These are phyloP conservation scores for Diophrys appendiculata DNA, from an alignment of 73 alveolate species.

Conservation along the genomic window DNA sequence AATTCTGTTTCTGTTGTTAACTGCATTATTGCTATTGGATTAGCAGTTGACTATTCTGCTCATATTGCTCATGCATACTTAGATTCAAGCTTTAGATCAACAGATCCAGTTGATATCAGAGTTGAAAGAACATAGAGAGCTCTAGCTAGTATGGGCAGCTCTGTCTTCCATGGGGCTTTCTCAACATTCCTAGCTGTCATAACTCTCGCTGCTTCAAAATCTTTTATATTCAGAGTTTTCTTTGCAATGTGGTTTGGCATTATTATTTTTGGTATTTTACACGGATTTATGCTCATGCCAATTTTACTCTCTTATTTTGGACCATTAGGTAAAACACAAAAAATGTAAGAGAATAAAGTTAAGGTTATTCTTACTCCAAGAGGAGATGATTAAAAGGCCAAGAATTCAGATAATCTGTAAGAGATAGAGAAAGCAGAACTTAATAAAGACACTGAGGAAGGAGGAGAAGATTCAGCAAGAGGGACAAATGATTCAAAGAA, in stretches of 20 bases:
- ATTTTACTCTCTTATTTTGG: constrained; percentile 3
- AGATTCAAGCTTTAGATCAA: background rate
- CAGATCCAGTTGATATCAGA: constrained; percentile 2
- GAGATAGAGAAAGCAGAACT: no score
- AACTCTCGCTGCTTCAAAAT: constrained; percentile 33
- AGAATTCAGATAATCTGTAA: no score
- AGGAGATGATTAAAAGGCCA: no score
- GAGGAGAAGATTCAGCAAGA: no score
- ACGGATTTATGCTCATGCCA: constrained; percentile 8
- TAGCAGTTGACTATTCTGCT: constrained; percentile 54
- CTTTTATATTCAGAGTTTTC: constrained; percentile 46
- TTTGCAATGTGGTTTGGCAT: constrained; percentile 59
- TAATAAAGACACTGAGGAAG: no score
- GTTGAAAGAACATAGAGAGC: constrained; percentile 22
- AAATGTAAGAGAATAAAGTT: background rate
- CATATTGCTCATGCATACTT: constrained; percentile 50
- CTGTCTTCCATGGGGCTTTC: constrained; percentile 48
- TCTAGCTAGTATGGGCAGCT: constrained; percentile 34
- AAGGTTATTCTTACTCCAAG: no score
- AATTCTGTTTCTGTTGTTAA: constrained; percentile 47
- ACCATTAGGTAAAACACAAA: background rate
- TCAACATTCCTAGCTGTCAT: constrained; percentile 52
- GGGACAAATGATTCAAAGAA: no score
- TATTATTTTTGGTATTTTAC: constrained; percentile 25
- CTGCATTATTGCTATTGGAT: constrained; percentile 46